These are phyloP conservation scores for Rhizopus arrhizus DNA, from an alignment of 371 early-diverging fungal species.

Conservation along the genomic window DNA sequence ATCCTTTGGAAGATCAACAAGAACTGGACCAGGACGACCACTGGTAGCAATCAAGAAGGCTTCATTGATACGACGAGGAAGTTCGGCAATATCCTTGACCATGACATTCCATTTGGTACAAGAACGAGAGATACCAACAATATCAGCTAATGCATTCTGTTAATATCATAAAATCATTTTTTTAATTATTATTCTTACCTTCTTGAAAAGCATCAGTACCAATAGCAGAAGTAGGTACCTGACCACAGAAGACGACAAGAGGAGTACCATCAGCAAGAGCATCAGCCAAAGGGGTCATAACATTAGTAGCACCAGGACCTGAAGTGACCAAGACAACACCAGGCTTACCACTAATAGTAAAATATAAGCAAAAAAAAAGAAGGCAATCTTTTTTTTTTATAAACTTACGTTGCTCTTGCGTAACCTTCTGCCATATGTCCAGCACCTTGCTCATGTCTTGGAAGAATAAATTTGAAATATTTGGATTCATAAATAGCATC, in stretches of 20 bases:
- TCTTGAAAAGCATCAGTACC: constrained; percentile 98
- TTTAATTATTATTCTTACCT: constrained; percentile 29
- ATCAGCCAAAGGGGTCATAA: constrained; percentile 96
- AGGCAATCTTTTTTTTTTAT: neutral
- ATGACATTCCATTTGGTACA: constrained; percentile 98
- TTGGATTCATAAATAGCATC: constrained; percentile 95
- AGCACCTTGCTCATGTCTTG: constrained; percentile 97
- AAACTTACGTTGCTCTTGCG: constrained; percentile 84
- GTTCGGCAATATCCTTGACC: constrained; percentile 94
- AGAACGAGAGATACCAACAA: constrained; percentile 92
- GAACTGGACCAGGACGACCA: constrained; percentile 96
- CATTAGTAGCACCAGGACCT: constrained; percentile 98
- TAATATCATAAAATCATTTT: neutral
- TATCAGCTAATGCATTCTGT: constrained; percentile 65
- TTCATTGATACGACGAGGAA: constrained; percentile 95
- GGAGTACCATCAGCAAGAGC: constrained; percentile 94
- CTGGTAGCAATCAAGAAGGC: constrained; percentile 94
- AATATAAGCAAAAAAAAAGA: constrained; percentile 8
- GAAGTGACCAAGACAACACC: constrained; percentile 95
- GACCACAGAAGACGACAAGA: constrained; percentile 93
- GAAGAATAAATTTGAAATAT: constrained; percentile 93
- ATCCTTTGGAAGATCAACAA: constrained; percentile 97
- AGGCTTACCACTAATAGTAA: constrained; percentile 74
- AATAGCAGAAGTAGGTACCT: constrained; percentile 90
- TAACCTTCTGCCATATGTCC: constrained; percentile 99